Base-by-base conservation (phyloP, 2,329 filamentous ascomycete species). In the Microdochium paspali region DNA sequence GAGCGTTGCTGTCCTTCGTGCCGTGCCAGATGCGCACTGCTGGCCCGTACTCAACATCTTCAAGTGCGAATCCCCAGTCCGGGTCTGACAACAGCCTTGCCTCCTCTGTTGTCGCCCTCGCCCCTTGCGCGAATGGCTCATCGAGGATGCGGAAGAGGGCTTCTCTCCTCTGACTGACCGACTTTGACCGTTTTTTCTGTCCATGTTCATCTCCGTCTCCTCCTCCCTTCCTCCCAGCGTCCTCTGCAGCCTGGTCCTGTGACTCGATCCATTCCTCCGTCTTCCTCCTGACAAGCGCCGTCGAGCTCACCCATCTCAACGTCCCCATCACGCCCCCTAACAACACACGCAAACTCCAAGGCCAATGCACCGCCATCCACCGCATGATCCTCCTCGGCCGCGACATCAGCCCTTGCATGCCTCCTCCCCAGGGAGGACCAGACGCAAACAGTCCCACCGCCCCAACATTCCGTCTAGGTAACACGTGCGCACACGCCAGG, bases 371-470 rank as follows among this genome's bases (percentile, higher is more conserved):
- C 10, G 55, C 57, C 44, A 58, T 47, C 2, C 50, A 42, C 24
- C 50, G 49, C 2, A 54, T 45, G 1, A 57, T 5, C 1, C 61
- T 53, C 6, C 59, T 52, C 4, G 50, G 28, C 25, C 48, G 32
- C 20, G 61, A 57, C 46, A 69, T 60, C 15, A 21, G 3, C 12
- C 12, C 13, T 5, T 15, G 6, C 13, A 40, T 63, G 47, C 3
- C 60, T 50, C 4, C 49, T 46, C 4, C 67, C 63, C 64, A 70
- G 2, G 61, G 64, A 10, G 59, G 58, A 2, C 55, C 61, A 10
- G 60, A 61, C 7, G 64, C 64, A 39, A 71, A 54, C 10, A 72
- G 53, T 1, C 65, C 65, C 9, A 68, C 65, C 0, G 54, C 61
- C 1, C 62, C 57, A 18, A 72, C 48, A 44, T 55, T 61, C 2